These are phyloP conservation scores for Phytopythium delawarense DNA, from an alignment of 352 stramenopile species.

Conservation along the genomic window DNA sequence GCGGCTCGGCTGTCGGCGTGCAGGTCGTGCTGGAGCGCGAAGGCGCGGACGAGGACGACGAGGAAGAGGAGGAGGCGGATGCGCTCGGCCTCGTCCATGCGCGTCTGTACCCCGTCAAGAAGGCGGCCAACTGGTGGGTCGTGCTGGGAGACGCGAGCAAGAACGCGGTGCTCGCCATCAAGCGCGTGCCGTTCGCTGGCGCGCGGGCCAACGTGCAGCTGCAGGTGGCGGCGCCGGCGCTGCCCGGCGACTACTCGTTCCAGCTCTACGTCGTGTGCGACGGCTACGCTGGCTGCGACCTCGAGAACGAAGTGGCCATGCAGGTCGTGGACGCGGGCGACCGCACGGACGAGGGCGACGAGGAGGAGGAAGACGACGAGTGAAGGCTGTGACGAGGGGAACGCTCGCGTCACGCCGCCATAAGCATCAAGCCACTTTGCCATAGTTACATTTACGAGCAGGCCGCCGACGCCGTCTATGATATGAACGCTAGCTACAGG, in stretches of 20 bases:
- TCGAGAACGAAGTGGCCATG: conserved; percentile 93
- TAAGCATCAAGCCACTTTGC: neutral
- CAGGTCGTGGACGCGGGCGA: conserved; percentile 46
- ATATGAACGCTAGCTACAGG: neutral
- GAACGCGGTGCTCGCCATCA: conserved; percentile 97
- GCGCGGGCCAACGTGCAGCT: conserved; percentile 82
- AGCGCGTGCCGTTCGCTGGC: conserved; percentile 92
- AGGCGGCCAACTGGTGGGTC: conserved; percentile 98
- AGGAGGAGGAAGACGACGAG: conserved; percentile 25
- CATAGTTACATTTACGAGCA: neutral
- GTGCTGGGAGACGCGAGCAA: conserved; percentile 94
- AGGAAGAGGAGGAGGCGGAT: conserved; percentile 46
- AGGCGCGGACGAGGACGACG: conserved; percentile 91
- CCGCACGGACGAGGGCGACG: conserved; percentile 46
- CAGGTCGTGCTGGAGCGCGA: conserved; percentile 90
- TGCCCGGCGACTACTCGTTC: conserved; percentile 92
- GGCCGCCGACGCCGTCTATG: neutral
- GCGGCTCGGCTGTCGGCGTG: conserved; percentile 89
- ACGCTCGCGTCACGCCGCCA: neutral
- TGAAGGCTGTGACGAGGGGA: neutral
- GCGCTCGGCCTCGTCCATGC: conserved; percentile 70
- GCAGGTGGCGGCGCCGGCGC: conserved; percentile 95
- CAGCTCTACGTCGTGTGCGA: conserved; percentile 99
- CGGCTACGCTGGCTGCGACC: conserved; percentile 97
- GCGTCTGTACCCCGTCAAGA: conserved; percentile 79